phyloP scores from a whole-genome alignment of 129 eudicot species.

The Rutidosis leptorrhynchoides region DNA sequence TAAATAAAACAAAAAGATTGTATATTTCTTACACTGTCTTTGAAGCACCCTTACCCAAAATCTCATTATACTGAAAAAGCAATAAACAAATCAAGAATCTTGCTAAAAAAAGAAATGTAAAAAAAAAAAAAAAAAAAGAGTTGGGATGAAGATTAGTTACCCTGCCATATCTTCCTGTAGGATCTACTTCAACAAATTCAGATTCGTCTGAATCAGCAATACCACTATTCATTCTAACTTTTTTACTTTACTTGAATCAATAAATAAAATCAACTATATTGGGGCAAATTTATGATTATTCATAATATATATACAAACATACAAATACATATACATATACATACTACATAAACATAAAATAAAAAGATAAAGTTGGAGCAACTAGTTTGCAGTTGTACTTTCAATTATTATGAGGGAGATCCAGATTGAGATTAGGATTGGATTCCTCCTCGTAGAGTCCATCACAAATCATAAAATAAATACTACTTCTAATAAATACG shows the following conservation, averaged over 20 bases:
- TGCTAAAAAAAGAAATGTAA: background rate
- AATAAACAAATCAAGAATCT: slow-evolving; percentile 10
- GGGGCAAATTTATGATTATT: background rate
- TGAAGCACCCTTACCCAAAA: slow-evolving; percentile 94
- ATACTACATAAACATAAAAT: too few relatives aligned
- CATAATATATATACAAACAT: too few relatives aligned
- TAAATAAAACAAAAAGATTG: background rate
- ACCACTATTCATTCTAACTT: slow-evolving; percentile 1
- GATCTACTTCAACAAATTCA: slow-evolving; percentile 91
- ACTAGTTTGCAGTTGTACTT: slow-evolving; percentile 32
- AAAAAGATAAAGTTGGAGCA: slow-evolving; percentile 18
- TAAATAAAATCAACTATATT: too few relatives aligned
- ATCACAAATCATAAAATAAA: slow-evolving; percentile 12
- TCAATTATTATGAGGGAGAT: slow-evolving; percentile 27
- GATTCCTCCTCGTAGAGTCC: slow-evolving; percentile 36
- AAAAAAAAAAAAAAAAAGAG: background rate
- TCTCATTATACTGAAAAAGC: slow-evolving; percentile 62
- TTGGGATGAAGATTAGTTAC: slow-evolving; percentile 27
- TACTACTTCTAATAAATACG: too few relatives aligned
- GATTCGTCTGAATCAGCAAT: slow-evolving; percentile 43
- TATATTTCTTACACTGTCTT: slow-evolving; percentile 69
- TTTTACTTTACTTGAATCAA: background rate
- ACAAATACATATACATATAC: too few relatives aligned
- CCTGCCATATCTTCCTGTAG: slow-evolving; percentile 97
- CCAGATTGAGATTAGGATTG: slow-evolving; percentile 22